Conservation (phyloP, 108 stramenopile species). For the Cyclostephanos tholiformis region DNA sequence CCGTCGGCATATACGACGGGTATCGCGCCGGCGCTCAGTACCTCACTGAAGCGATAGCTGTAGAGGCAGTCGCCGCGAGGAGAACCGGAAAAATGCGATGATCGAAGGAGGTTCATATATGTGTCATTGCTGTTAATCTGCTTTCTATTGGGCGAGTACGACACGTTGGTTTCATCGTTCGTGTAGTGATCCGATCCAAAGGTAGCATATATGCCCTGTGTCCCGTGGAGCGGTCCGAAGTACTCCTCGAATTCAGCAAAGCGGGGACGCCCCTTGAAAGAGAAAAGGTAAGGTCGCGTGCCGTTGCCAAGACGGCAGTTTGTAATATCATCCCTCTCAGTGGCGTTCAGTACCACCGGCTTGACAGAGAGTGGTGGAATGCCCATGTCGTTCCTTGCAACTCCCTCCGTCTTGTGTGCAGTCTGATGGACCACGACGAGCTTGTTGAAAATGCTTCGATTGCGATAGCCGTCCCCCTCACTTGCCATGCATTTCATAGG, state of each 20-base stretch:
- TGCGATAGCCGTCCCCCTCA: too few relatives aligned
- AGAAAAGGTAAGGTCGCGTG: neutral
- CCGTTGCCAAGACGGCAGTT: neutral
- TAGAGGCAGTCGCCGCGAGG: conserved; percentile 57
- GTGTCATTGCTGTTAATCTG: too few relatives aligned
- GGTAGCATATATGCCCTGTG: neutral
- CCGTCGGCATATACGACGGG: conserved; percentile 47
- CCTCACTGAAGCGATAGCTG: conserved; percentile 53
- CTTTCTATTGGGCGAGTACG: neutral
- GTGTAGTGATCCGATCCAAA: neutral
- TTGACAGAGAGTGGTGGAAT: neutral
- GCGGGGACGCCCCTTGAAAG: neutral
- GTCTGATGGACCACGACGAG: neutral
- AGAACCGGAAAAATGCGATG: conserved; percentile 24
- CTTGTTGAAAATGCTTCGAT: neutral
- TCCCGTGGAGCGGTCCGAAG: conserved; percentile 4
- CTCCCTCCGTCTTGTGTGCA: neutral
- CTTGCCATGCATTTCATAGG: too few relatives aligned
- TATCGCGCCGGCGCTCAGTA: conserved; percentile 47
- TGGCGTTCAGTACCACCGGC: neutral
- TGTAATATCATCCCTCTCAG: neutral
- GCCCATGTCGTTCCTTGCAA: neutral
- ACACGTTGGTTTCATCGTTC: too few relatives aligned
- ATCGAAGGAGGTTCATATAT: conserved; percentile 5
- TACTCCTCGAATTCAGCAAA: neutral